A percentile compares a stretch with the other conserved stretches of the same genome.
Evolutionary conservation across 2,329 filamentous ascomycete species (phyloP).

Genomic region (Calonectria leucothoes): DNA sequence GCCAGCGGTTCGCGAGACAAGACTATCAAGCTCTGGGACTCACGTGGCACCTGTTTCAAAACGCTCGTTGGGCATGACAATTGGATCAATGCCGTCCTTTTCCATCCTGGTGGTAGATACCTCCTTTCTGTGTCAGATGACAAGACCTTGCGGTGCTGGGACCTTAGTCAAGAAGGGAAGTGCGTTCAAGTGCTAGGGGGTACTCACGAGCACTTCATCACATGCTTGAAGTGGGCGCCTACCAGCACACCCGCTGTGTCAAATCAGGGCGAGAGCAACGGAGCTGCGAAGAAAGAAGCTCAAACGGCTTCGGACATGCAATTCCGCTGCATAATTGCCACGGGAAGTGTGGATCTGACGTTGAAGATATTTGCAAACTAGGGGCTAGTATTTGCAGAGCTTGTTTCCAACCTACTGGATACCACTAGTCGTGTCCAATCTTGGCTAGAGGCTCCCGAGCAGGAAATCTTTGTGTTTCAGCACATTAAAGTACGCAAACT

Average conservation of each 20-base stretch:
- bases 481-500: background rate
- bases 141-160: slow-evolving; percentile 94
- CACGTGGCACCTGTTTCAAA: slow-evolving; percentile 84
- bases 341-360: slow-evolving; percentile 73
- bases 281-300: slow-evolving; percentile 8
- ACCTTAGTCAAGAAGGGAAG: slow-evolving; percentile 88
- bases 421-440: background rate
- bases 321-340: slow-evolving; percentile 88
- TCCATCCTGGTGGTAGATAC: slow-evolving; percentile 93
- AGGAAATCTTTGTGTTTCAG: background rate
- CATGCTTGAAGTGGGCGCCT: slow-evolving; percentile 88
- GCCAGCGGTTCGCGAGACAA: slow-evolving; percentile 92
- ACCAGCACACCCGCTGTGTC: slow-evolving; percentile 26
- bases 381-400: background rate
- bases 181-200: slow-evolving; percentile 85
- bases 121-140: slow-evolving; percentile 88
- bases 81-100: slow-evolving; percentile 88
- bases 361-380: slow-evolving; percentile 29
- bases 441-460: background rate
- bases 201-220: slow-evolving; percentile 86
- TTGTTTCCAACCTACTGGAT: background rate
- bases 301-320: slow-evolving; percentile 60
- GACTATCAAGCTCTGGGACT: slow-evolving; percentile 89
- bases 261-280: background rate
- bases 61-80: slow-evolving; percentile 91